Conservation (phyloP, 805 yeast genomes). For the Lipomyces kockii region DNA sequence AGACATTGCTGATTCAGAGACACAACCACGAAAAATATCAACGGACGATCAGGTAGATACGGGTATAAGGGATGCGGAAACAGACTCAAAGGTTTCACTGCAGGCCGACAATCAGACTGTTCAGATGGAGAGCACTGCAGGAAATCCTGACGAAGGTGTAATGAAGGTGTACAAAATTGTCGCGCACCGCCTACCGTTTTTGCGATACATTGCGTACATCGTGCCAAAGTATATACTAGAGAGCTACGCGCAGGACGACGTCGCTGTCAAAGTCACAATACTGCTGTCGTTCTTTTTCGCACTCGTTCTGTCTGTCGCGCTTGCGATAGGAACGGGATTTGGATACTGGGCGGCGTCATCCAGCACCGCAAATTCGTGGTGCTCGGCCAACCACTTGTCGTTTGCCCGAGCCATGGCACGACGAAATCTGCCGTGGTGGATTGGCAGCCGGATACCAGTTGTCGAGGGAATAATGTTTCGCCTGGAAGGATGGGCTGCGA, state of each 20-base stretch:
- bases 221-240: slow-evolving; percentile 13
- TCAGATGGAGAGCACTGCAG: background rate
- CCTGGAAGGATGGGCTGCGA: slow-evolving; percentile 29
- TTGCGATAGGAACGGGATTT: slow-evolving; percentile 8
- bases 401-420: slow-evolving; percentile 7
- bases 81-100: background rate
- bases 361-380: background rate
- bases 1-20: background rate
- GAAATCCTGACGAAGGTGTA: background rate
- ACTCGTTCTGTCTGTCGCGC: background rate
- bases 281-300: slow-evolving; percentile 11
- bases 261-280: background rate
- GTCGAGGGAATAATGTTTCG: slow-evolving; percentile 26
- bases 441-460: slow-evolving; percentile 25
- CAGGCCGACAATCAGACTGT: background rate
- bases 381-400: slow-evolving; percentile 1
- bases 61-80: background rate
- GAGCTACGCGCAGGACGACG: slow-evolving; percentile 3
- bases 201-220: slow-evolving; percentile 13
- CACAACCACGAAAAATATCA: background rate
- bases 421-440: slow-evolving; percentile 32
- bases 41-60: background rate
- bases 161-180: background rate
- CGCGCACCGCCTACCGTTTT: slow-evolving; percentile 9
- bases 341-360: slow-evolving; percentile 12